A percentile compares a stretch with the other conserved stretches of the same genome.
phyloP scores from a whole-genome alignment of 2,329 filamentous ascomycete species.

The Aspergillus persii region DNA sequence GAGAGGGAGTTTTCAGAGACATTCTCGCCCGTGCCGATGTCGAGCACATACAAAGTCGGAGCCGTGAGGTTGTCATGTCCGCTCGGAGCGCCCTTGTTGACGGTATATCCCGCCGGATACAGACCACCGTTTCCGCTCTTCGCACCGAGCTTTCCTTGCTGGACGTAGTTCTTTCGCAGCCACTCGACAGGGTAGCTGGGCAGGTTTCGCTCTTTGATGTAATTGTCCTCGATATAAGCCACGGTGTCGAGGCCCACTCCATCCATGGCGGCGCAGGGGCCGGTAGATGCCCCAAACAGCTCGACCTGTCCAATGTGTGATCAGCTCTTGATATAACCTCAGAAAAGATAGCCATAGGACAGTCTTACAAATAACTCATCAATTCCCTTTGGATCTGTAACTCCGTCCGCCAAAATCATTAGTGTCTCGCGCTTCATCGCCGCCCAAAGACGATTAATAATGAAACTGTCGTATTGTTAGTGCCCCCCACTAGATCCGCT shows the following conservation, averaged over 20 bases:
- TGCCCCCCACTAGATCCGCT: too few species aligned
- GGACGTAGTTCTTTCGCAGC: neutral
- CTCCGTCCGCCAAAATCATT: slow-evolving; percentile 33
- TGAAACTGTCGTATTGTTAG: too few species aligned
- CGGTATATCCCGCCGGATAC: neutral
- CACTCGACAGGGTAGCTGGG: neutral
- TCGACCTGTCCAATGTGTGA: too few species aligned
- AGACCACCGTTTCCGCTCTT: neutral
- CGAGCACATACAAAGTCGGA: neutral
- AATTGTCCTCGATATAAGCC: slow-evolving; percentile 41
- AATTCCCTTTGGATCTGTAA: slow-evolving; percentile 36
- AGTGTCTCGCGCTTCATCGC: slow-evolving; percentile 45
- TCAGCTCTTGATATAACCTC: too few species aligned
- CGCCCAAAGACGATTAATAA: slow-evolving; percentile 43
- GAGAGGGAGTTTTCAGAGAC: neutral
- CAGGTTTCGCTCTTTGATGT: slow-evolving; percentile 11
- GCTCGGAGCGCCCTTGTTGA: neutral
- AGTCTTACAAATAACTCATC: slow-evolving; percentile 16
- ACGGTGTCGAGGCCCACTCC: slow-evolving; percentile 42
- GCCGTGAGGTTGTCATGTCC: neutral
- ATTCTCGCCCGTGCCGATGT: neutral
- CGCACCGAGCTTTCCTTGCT: neutral
- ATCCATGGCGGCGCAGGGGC: slow-evolving; percentile 43
- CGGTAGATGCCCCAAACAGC: slow-evolving; percentile 4
- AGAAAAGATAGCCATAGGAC: too few species aligned